Evolutionary conservation across 2,329 filamentous ascomycete species (phyloP).

Genomic region (Ophiocordyceps robertsii): DNA sequence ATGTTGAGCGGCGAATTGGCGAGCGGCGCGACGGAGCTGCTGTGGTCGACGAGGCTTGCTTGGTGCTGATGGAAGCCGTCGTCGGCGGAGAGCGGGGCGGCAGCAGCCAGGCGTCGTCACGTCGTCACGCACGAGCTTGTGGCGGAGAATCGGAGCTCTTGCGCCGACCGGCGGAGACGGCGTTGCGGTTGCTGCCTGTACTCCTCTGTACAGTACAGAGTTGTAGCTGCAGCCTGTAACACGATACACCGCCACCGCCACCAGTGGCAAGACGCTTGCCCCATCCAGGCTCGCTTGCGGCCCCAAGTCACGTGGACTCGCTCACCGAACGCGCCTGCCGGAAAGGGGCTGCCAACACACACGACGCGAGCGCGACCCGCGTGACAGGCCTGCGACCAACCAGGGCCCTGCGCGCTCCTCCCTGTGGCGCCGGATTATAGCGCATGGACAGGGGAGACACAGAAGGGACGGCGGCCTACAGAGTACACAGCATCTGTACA

Average conservation of each 20-base stretch:
- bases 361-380: too few relatives aligned
- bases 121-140: not conserved
- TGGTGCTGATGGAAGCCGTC: not conserved
- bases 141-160: not conserved
- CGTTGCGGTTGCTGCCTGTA: too few relatives aligned
- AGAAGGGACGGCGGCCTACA: too few relatives aligned
- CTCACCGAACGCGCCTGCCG: not conserved
- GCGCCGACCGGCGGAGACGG: not conserved
- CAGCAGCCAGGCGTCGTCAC: not conserved
- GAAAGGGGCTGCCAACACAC: not conserved
- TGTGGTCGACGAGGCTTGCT: not conserved
- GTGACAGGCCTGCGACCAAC: too few relatives aligned
- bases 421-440: not conserved
- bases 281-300: not conserved
- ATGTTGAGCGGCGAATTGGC: conserved; percentile 23
- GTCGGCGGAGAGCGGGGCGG: not conserved
- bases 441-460: too few relatives aligned
- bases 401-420: not conserved
- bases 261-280: not conserved
- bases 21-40: conserved; percentile 9
- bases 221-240: not conserved
- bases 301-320: not conserved
- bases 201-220: too few relatives aligned
- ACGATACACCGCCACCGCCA: not conserved
- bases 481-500: too few relatives aligned